phyloP scores from a whole-genome alignment of 768 basidiomycete genomes.

The Tubosaeta sp. region DNA sequence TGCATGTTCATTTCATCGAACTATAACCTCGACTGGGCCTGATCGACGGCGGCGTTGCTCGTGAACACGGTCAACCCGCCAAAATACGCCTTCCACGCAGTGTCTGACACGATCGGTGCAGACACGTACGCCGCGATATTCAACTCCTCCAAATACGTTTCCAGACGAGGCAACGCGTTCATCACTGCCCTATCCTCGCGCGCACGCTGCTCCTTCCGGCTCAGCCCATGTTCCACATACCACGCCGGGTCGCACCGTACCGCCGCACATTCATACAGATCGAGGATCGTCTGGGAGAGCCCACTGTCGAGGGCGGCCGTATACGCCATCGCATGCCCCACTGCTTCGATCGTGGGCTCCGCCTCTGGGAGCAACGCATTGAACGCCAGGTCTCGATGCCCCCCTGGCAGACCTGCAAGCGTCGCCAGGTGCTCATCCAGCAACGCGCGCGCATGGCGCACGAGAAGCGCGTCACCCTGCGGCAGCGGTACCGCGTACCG shows the following conservation, averaged over 20 bases:
- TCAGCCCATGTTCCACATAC: conserved; percentile 51
- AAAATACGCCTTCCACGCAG: conserved; percentile 41
- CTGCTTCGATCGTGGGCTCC: conserved; percentile 50
- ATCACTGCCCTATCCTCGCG: conserved; percentile 46
- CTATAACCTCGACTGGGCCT: conserved; percentile 42
- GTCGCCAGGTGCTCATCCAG: conserved; percentile 44
- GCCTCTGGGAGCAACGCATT: conserved; percentile 55
- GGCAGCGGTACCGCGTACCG: conserved; percentile 51
- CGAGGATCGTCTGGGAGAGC: conserved; percentile 46
- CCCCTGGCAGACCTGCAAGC: conserved; percentile 30
- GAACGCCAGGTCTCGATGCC: conserved; percentile 33
- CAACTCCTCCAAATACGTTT: conserved; percentile 39
- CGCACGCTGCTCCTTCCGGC: conserved; percentile 43
- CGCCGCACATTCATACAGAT: conserved; percentile 50
- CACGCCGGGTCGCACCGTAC: conserved; percentile 54
- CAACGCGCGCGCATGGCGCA: conserved; percentile 44
- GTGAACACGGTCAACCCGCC: neutral
- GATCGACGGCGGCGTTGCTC: conserved; percentile 22
- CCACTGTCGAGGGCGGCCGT: conserved; percentile 44
- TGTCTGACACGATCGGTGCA: conserved; percentile 52
- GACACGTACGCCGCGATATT: conserved; percentile 46
- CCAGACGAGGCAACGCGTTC: conserved; percentile 41
- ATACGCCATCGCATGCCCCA: conserved; percentile 61
- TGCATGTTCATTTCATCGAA: too few relatives aligned
- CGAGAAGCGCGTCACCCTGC: conserved; percentile 45